phyloP scores from a whole-genome alignment of 495 filamentous ascomycete genomes.

The Penicillium ucsense region DNA sequence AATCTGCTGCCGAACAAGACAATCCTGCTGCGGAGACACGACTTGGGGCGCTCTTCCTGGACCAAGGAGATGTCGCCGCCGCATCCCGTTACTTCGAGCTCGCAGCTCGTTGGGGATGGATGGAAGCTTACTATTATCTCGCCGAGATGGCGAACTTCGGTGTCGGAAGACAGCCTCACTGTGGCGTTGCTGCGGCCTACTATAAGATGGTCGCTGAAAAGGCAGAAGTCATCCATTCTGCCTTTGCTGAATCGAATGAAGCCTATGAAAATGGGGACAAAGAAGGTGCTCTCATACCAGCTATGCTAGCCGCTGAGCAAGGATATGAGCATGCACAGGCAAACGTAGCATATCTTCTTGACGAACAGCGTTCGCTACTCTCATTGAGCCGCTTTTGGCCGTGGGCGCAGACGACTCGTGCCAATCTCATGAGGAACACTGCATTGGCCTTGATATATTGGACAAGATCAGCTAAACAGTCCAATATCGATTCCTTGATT shows the following conservation, averaged over 20 bases:
- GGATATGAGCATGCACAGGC: constrained; percentile 89
- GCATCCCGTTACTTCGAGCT: constrained; percentile 86
- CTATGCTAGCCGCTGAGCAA: constrained; percentile 91
- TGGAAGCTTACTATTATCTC: constrained; percentile 93
- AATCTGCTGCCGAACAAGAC: constrained; percentile 75
- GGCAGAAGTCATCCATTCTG: constrained; percentile 73
- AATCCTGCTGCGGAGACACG: constrained; percentile 72
- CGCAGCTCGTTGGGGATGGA: constrained; percentile 77
- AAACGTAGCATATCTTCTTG: constrained; percentile 87
- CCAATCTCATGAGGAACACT: constrained; percentile 56
- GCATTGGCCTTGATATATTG: constrained; percentile 83
- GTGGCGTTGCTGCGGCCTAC: constrained; percentile 69
- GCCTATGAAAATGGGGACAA: constrained; percentile 77
- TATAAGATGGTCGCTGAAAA: constrained; percentile 95
- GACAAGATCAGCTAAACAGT: constrained; percentile 90
- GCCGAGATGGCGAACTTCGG: constrained; percentile 82
- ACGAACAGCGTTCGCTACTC: constrained; percentile 63
- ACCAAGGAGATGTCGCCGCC: constrained; percentile 69
- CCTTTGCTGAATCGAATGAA: constrained; percentile 75
- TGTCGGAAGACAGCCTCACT: constrained; percentile 70
- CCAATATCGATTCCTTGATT: constrained; percentile 85
- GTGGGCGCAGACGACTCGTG: constrained; percentile 25
- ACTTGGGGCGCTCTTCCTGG: constrained; percentile 77
- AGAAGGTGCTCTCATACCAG: constrained; percentile 75
- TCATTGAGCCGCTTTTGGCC: constrained; percentile 38